Evolutionary conservation across 1,284 basidiomycete genomes (phyloP), one percentile per base, ranked within the genome.

Genomic region (Ceratobasidium sp.): DNA sequence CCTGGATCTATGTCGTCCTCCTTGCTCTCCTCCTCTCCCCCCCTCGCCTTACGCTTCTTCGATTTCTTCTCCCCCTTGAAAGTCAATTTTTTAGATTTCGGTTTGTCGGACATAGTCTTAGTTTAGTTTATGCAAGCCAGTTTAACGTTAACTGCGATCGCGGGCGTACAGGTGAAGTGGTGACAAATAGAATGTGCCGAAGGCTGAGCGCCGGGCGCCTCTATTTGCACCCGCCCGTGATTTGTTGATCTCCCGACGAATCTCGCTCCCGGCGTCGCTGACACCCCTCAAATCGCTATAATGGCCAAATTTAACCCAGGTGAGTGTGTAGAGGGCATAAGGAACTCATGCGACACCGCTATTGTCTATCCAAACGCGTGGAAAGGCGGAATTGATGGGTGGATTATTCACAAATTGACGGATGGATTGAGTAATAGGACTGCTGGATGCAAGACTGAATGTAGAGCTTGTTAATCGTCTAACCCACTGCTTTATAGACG

Each of bases 51-150:
- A 61, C 93, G 88, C 82, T 94, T 95, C 87, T 92, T 93, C 84
- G 90, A 92, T 10, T 86, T 83, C 83, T 94, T 94, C 64, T 96
- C 94, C 13, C 94, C 94, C 82, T 96, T 96, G 85, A 96, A 96
- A 80, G 91, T 94, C 78, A 95, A 89, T 81, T 91, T 93, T 13
- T 88, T 89, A 1, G 91, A 87, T 76, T 90, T 89, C 26, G 89
- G 85, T 82, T 88, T 88, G 69, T 85, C 81, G n/a, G 86, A 85
- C 87, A 88, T 88, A 11, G 5, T 33, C 11, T 4, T 66, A 15
- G 37, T 10, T 54, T 26, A 6, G 7, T 28, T 20, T 42, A 47
- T 35, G 58, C 26, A 28, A 53, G 39, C 13, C 20, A 10, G 26
- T 15, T 53, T n/a, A n/a, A n/a, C n/a, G n/a, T n/a, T n/a, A n/a